Evolutionary conservation across 139 green algal genomes (phyloP), one percentile per base, ranked within the genome.

Genomic region (Coelastrella sp.): DNA sequence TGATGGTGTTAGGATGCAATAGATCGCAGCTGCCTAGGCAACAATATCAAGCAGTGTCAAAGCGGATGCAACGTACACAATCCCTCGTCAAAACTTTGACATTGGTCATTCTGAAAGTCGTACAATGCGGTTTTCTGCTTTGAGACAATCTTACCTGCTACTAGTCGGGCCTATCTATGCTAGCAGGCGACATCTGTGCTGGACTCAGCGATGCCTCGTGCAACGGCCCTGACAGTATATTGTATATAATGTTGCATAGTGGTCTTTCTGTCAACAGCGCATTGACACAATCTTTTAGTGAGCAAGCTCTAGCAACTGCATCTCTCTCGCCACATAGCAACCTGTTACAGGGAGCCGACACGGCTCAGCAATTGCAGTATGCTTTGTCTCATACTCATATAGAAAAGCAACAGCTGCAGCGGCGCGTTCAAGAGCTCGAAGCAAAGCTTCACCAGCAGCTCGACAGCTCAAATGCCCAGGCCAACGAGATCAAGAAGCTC

Each of bases 401-500:
- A 0, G 66, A 74, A n/a, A 74, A 74, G 4, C 17, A 45, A 13
- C 66, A 48, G 35, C 35, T 74, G 35, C 35, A 50, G 66, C 66
- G 50, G 17, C 66, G 66, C 7, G 34, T 74, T 4, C 35, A 45
- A 35, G 66, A 74, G 13, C 21, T 74, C 9, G 66, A 74, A 21
- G 21, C 35, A 32, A 6, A 34, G 13, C 34, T 74, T 9, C 66
- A 74, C 17, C 34, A 74, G 66, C 66, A 74, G 35, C 66, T 9
- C 8, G 35, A 48, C 13, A 74, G 35, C 15, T 74, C 66, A 40
- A 48, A 45, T 48, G 2, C 32, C 9, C 66, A 74, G 35, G 32
- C 66, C 25, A 45, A 74, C 34, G 34, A 45, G 8, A 74, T 74
- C 66, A 74, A 45, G 6, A 74, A 74, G 66, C 66, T 74, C 6